Evolutionary conservation across 2,329 filamentous ascomycete genomes (phyloP), one percentile per base, ranked within the genome.

Genomic region (Fusarium gaditjirri): DNA sequence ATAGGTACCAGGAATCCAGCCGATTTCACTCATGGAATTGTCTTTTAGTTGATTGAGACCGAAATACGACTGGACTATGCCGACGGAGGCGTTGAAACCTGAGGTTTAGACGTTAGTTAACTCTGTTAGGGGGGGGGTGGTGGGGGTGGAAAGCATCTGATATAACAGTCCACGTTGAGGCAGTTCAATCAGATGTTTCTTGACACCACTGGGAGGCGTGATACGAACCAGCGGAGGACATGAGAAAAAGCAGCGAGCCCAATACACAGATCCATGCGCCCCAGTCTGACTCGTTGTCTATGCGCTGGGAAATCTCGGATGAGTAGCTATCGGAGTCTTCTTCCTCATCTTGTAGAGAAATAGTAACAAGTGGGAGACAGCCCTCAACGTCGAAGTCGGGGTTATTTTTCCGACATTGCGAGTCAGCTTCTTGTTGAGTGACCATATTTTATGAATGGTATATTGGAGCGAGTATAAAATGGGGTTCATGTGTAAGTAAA

Each of bases 1-100:
- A 25, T 85, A 82, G 1, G 85, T 69, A 1, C 84, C 83, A 1
- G 82, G 80, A 36, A 86, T 86, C 85, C 84, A 86, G 14, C 84
- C 84, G 0, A 86, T 79, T 43, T 86, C 80, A 8, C 82, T 74
- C 3, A 81, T 74, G 7, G 79, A 80, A 52, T 85, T 84, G 9
- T 70, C 53, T 0, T 79, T 75, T 86, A 84, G 62, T 86, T 77
- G 2, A 74, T 76, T 29, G 16, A 33, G 13, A 14, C 79, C 79
- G 46, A 85, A 80, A 39, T 86, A 84, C 35, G 84, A 80, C 61
- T 86, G 85, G 1, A 86, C 72, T 1, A 83, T 81, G 21, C 85
- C 85, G 10, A 86, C 81, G 63, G 74, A 82, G 25, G 82, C 80
- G 78, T 85, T 84, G 61, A 86, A 84, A 1, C 84, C 84, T 80